Conservation (phyloP, 179 eudicot species). For the Monotropa hypopitys region DNA sequence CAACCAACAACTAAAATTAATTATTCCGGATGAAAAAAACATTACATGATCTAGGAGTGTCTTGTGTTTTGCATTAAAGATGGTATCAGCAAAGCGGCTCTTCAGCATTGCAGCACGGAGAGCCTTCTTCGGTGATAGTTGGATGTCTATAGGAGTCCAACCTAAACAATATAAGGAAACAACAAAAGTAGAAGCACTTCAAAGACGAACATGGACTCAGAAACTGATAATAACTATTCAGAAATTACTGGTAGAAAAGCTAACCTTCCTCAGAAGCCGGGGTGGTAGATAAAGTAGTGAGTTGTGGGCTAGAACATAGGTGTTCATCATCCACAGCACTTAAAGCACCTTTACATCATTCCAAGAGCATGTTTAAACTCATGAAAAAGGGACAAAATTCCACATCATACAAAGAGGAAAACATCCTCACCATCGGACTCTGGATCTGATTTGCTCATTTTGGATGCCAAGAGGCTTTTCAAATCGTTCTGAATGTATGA, state of each 20-base stretch:
- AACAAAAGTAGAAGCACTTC: neutral
- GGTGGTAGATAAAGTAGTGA: constrained; percentile 13
- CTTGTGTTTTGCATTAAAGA: constrained; percentile 58
- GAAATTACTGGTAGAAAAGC: neutral
- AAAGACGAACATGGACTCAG: neutral
- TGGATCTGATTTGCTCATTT: constrained; percentile 22
- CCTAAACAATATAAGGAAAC: constrained; percentile 18
- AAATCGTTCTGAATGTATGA: constrained; percentile 16
- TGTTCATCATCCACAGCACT: constrained; percentile 28
- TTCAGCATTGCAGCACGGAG: constrained; percentile 68
- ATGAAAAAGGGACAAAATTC: neutral
- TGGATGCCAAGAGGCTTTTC: constrained; percentile 12
- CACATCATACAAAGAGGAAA: constrained; percentile 1
- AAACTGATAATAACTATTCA: neutral
- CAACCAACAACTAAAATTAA: neutral
- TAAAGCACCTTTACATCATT: constrained; percentile 28
- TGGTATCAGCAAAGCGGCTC: constrained; percentile 67
- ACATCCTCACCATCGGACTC: constrained; percentile 35
- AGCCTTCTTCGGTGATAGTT: constrained; percentile 56
- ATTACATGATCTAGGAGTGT: constrained; percentile 34
- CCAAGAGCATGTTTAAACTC: constrained; percentile 5
- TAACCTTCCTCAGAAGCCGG: constrained; percentile 23
- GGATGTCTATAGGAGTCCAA: constrained; percentile 27
- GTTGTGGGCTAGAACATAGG: constrained; percentile 12
- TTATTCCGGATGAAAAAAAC: neutral